Evolutionary conservation across 129 eudicot genomes (phyloP), one percentile per base, ranked within the genome.

Genomic region (Oenanthe sinensis): DNA sequence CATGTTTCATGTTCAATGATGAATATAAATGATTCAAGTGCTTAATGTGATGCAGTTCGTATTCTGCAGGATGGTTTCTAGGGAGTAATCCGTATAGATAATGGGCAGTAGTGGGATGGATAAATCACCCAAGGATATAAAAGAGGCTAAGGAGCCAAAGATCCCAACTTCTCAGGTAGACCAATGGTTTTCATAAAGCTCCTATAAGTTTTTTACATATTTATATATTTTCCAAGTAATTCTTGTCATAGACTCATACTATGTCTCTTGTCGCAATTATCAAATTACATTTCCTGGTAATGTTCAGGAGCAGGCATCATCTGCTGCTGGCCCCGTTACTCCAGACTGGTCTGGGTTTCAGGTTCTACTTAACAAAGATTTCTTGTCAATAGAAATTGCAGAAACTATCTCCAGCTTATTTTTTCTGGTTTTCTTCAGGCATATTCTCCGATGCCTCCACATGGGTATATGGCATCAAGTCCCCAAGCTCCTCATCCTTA

Each of bases 21-120:
- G 11, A 44, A 45, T 26, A 14, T 39, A 12, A 1, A 10, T 43
- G 39, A 6, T 50, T 45, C 2, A 28, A 24, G 43, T 74, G 58
- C 58, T 26, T 74, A 7, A 46, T 46, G 2, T 26, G 50, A 26
- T 22, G 39, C 36, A 9, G 37, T 37, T 65, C 33, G 5, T 63
- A 44, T 44, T n/a, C 39, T 71, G 78, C 82, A 84, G 87, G 83
- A 87, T 84, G 90, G 79, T 82, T 77, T 52, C 77, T 54, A 85
- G 81, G 72, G 39, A 76, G 77, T 79, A 46, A 79, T 81, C 76
- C 76, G 44, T 47, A 58, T 86, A 70, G 80, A 71, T 69, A 46
- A 89, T 89, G 93, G 90, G 93, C 50, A 85, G 93, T 79, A 87
- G 86, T 83, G 93, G 87, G 75, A 86, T 81, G 77, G 93, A 89